Percentiles rank a stretch among this genome's conserved stretches.
Evolutionary conservation across 768 basidiomycete species (phyloP).

Genomic region (Mycena venus): DNA sequence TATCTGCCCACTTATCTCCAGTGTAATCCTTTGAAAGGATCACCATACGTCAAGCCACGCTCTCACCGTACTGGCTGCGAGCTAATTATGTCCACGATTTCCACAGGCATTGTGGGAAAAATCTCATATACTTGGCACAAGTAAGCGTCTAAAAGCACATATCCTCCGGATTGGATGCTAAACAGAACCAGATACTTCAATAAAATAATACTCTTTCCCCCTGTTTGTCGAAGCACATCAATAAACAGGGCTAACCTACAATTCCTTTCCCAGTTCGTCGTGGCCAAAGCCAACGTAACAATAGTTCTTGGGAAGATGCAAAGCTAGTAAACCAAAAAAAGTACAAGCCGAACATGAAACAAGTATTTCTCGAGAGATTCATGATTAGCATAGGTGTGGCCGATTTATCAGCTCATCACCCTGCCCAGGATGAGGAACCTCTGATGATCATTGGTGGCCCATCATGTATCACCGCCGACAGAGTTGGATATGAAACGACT

Average conservation of each 20-base stretch:
- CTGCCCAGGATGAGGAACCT: too few species aligned
- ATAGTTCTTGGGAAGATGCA: too few species aligned
- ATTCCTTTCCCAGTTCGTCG: background rate
- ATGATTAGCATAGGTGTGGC: too few species aligned
- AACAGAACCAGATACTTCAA: background rate
- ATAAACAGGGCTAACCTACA: background rate
- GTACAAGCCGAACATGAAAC: too few species aligned
- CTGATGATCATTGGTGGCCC: too few species aligned
- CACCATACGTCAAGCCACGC: too few species aligned
- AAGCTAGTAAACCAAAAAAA: too few species aligned
- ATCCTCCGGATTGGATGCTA: background rate
- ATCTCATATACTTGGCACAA: background rate
- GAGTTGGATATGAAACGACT: too few species aligned
- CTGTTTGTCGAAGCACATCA: background rate
- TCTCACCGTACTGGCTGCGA: background rate
- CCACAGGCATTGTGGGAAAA: background rate
- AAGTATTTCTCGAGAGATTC: too few species aligned
- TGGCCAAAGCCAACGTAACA: too few species aligned
- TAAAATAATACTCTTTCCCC: background rate
- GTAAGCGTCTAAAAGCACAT: background rate
- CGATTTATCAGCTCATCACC: too few species aligned
- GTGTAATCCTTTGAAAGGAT: background rate
- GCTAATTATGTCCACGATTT: background rate
- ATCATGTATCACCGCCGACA: too few species aligned
- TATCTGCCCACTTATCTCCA: background rate